phyloP scores from a whole-genome alignment of 148 eudicot species.

The Nepenthes mirabilis region DNA sequence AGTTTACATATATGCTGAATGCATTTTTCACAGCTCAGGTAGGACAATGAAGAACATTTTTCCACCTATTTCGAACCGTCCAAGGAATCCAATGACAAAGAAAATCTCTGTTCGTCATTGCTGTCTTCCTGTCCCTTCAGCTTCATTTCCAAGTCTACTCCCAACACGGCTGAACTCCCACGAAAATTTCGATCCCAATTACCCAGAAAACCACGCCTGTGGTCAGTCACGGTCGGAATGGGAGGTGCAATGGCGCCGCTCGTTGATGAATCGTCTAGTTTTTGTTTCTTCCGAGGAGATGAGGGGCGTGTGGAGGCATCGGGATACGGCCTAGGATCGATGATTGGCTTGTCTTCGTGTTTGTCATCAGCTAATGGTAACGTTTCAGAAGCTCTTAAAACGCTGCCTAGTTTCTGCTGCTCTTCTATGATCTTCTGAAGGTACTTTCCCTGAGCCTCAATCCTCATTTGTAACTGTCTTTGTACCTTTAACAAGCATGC shows the following conservation, averaged over 20 bases:
- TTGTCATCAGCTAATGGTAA: conserved; percentile 16
- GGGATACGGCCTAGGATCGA: conserved; percentile 17
- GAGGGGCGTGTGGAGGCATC: conserved; percentile 19
- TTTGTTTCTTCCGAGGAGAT: conserved; percentile 45
- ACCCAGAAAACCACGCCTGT: conserved; percentile 9
- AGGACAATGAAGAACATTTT: too few relatives aligned
- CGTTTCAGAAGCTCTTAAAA: conserved; percentile 25
- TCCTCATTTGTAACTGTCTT: conserved; percentile 78
- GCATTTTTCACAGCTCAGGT: too few relatives aligned
- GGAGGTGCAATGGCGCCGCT: conserved; percentile 6
- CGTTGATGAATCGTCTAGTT: conserved; percentile 19
- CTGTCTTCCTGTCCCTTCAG: conserved; percentile 18
- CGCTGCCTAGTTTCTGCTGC: conserved; percentile 50
- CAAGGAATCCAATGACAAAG: not conserved
- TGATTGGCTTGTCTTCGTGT: conserved; percentile 13
- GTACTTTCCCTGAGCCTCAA: conserved; percentile 87
- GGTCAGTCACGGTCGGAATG: conserved; percentile 7
- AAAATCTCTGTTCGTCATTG: conserved; percentile 8
- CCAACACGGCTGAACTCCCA: conserved; percentile 19
- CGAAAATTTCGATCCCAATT: conserved; percentile 19
- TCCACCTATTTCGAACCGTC: not conserved
- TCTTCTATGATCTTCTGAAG: conserved; percentile 84
- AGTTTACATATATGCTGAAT: too few relatives aligned
- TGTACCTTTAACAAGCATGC: conserved; percentile 38
- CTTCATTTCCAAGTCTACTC: conserved; percentile 17